phyloP scores from a whole-genome alignment of 495 filamentous ascomycete species.

The Penicillium steckii region DNA sequence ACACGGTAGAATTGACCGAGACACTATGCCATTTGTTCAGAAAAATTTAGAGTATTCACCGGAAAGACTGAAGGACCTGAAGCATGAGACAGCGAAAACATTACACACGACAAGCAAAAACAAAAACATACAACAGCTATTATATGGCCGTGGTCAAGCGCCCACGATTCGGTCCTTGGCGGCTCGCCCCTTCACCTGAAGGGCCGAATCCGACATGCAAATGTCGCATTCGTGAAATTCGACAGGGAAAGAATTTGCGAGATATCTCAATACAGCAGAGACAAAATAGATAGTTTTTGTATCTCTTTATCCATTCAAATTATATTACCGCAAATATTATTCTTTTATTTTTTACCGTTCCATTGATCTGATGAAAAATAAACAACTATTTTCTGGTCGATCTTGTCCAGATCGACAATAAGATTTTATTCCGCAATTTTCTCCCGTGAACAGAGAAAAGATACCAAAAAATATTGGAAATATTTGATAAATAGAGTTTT shows the following conservation, averaged over 20 bases:
- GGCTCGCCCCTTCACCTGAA: not conserved
- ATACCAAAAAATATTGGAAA: not conserved
- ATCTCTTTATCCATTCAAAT: not conserved
- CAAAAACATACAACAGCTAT: no score
- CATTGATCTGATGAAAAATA: not conserved
- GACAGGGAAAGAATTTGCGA: not conserved
- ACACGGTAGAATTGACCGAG: no score
- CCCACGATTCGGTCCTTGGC: no score
- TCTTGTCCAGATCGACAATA: not conserved
- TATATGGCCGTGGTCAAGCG: no score
- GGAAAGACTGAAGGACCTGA: no score
- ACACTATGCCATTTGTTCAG: no score
- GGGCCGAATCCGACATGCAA: not conserved
- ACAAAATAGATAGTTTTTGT: not conserved
- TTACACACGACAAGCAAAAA: no score
- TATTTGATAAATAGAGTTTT: not conserved
- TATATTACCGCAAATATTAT: not conserved
- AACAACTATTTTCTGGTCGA: not conserved
- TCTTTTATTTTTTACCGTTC: not conserved
- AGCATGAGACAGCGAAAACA: no score
- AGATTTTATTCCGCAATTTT: not conserved
- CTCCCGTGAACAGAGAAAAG: not conserved
- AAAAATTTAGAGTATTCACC: no score
- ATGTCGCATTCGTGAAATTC: not conserved
- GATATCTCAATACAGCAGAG: not conserved